These are phyloP conservation scores for Geum urbanum DNA, from an alignment of 306 rosid genomes.

Conservation along the genomic window DNA sequence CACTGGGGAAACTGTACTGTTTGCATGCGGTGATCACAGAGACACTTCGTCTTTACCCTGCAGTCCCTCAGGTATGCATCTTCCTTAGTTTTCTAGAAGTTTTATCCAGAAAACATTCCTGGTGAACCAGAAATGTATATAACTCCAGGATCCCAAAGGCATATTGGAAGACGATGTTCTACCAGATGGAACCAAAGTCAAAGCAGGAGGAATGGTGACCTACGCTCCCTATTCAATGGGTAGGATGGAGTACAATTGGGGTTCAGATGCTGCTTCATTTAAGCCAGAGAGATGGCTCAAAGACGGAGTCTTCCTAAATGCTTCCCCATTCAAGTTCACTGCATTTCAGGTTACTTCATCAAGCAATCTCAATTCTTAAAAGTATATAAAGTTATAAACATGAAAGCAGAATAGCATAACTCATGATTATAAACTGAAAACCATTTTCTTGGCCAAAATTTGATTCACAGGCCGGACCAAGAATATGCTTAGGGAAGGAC, in stretches of 20 bases:
- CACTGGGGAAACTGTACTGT: conserved; percentile 58
- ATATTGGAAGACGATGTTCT: conserved; percentile 76
- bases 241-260: conserved; percentile 93
- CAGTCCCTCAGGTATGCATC: conserved; percentile 82
- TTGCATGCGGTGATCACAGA: conserved; percentile 88
- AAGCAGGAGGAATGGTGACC: conserved; percentile 97
- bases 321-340: conserved; percentile 88
- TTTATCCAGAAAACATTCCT: neutral
- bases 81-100: neutral
- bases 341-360: conserved; percentile 67
- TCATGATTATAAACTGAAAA: conserved; percentile 2
- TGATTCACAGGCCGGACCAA: conserved; percentile 74
- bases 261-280: conserved; percentile 71
- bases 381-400: too few species aligned
- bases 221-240: conserved; percentile 98
- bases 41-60: conserved; percentile 85
- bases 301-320: conserved; percentile 57
- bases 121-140: conserved; percentile 7
- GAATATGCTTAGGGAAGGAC: conserved; percentile 91
- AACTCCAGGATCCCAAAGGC: conserved; percentile 77
- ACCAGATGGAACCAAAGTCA: conserved; percentile 87
- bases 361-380: neutral
- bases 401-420: neutral
- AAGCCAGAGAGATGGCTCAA: conserved; percentile 84
- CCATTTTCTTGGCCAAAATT: neutral